phyloP scores from a whole-genome alignment of 345 rosid genomes.

The Bruguiera parviflora region DNA sequence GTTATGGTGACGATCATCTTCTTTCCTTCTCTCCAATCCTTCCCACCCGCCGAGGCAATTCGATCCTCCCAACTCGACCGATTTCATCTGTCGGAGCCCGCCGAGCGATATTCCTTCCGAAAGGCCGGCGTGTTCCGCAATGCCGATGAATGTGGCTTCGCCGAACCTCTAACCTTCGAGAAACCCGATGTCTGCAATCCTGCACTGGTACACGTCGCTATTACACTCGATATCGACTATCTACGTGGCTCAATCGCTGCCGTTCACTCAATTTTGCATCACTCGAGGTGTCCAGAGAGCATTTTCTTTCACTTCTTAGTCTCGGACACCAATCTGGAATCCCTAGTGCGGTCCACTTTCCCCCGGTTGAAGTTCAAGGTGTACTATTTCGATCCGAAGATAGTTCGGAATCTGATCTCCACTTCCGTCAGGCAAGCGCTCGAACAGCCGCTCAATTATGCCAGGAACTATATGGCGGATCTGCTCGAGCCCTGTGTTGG shows the following conservation, averaged over 20 bases:
- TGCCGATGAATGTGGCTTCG: conserved; percentile 71
- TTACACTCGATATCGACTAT: conserved; percentile 84
- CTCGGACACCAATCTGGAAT: conserved; percentile 55
- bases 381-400: conserved; percentile 75
- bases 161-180: conserved; percentile 11
- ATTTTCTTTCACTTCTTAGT: conserved; percentile 91
- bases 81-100: conserved; percentile 23
- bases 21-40: conserved; percentile 81
- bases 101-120: conserved; percentile 52
- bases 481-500: conserved; percentile 82
- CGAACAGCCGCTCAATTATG: conserved; percentile 95
- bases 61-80: conserved; percentile 66
- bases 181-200: conserved; percentile 66
- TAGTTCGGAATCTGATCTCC: conserved; percentile 70
- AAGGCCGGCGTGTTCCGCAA: conserved; percentile 60
- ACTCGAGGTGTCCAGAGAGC: conserved; percentile 71
- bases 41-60: conserved; percentile 93
- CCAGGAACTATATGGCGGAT: conserved; percentile 79
- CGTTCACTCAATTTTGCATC: conserved; percentile 76
- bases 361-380: conserved; percentile 86
- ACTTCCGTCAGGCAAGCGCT: conserved; percentile 90
- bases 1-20: conserved; percentile 66
- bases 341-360: conserved; percentile 73
- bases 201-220: conserved; percentile 74
- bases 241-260: conserved; percentile 98